These are phyloP conservation scores for Dothiorella sarmentorum DNA, from an alignment of 2,329 filamentous ascomycete species.

Conservation along the genomic window DNA sequence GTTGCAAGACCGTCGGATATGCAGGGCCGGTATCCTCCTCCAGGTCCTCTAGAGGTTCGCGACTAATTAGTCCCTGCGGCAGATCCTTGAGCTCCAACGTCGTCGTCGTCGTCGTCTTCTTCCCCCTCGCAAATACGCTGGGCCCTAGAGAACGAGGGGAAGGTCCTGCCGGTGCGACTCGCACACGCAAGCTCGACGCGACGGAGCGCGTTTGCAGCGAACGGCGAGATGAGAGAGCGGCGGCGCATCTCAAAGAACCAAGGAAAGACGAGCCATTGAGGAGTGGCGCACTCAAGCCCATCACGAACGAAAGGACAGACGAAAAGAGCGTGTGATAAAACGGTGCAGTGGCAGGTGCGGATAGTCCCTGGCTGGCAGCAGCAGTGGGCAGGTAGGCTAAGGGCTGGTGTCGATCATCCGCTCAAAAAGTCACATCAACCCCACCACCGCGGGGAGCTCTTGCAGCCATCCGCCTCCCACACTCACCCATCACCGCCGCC, in stretches of 20 bases:
- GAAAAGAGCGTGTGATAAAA: not conserved
- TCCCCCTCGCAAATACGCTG: not conserved
- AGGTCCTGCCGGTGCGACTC: not conserved
- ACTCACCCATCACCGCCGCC: constrained; percentile 24
- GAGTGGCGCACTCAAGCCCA: not conserved
- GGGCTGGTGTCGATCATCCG: constrained; percentile 6
- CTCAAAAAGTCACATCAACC: constrained; percentile 12
- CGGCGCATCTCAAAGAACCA: not conserved
- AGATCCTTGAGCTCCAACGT: constrained; percentile 42
- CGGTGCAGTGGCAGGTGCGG: not conserved
- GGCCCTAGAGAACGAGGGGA: constrained; percentile 20
- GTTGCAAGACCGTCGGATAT: constrained; percentile 86
- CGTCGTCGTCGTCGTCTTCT: constrained; percentile 39
- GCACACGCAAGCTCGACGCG: not conserved
- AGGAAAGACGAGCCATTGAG: not conserved
- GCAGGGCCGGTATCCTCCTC: constrained; percentile 48
- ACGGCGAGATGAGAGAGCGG: not conserved
- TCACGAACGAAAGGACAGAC: not conserved
- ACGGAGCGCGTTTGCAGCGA: not conserved
- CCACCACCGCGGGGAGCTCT: constrained; percentile 10
- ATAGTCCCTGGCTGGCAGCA: not conserved
- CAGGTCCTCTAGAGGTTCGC: constrained; percentile 40
- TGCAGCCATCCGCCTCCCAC: not conserved
- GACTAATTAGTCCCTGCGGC: constrained; percentile 54
- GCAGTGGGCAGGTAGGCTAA: not conserved